Base-by-base conservation (phyloP, 192 early-diverging fungal species). In the Backusella mclennaniae region DNA sequence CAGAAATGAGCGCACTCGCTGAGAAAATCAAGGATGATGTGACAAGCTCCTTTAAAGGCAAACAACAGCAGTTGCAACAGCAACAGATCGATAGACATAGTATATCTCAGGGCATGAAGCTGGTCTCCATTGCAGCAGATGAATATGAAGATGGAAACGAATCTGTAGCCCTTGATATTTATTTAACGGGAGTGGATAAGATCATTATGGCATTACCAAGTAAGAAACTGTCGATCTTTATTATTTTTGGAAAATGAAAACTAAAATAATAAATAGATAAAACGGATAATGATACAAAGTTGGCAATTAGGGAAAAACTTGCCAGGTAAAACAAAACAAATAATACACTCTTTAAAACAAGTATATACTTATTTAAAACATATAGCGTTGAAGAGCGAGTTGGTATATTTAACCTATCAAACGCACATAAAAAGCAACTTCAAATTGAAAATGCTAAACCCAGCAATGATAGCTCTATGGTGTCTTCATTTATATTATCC, bases 401-500 rank as follows among this genome's bases (percentile, higher is more conserved):
- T 67, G 77, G 77, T 21, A 73, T 78, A 66, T 35, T 78, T 15
- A 67, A 78, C 35, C 29, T 59, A 36, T 23, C 69, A 70, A 42
- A 23, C 39, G 42, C 70, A 31, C 33, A 66, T 42, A 33, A 66
- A 69, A 75, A 74, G 33, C 53, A 74, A 67, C n/a, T 56, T 19
- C 21, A 74, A 29, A 42, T 74, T 29, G 15, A 63, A 2, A 14
- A 63, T 67, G 31, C 6, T 6, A 68, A 33, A 1, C 29, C 67
- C 33, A 68, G 35, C 35, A 42, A 19, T 75, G 41, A 66, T 15
- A 36, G 63, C 66, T 85, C 84, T 46, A 80, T 82, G 12, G 67
- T 87, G 11, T 87, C 84, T 69, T 85, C 86, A 21, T 87, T 85
- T 6, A 83, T 87, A 52, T 82, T 89, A 59, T 87, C 87, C 3